phyloP scores from a whole-genome alignment of 768 basidiomycete species.

The Royoungia palumana region DNA sequence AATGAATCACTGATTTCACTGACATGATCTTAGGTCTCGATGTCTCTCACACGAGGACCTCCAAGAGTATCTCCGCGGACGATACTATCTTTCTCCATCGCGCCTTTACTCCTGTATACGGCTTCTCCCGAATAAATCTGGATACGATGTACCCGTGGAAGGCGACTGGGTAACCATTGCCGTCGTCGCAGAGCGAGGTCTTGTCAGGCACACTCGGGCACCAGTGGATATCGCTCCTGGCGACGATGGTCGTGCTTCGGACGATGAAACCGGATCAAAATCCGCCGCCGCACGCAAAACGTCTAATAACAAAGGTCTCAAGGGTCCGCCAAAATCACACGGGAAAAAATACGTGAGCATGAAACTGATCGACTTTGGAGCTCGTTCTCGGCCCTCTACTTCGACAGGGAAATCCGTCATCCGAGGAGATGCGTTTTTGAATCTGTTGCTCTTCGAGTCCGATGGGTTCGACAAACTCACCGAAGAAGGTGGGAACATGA shows the following conservation, averaged over 20 bases:
- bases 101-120: conserved; percentile 83
- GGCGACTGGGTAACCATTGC: conserved; percentile 97
- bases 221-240: conserved; percentile 51
- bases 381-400: conserved; percentile 51
- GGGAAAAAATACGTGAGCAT: conserved; percentile 86
- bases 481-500: conserved; percentile 46
- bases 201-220: conserved; percentile 67
- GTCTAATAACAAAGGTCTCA: conserved; percentile 8
- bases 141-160: conserved; percentile 86
- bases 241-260: conserved; percentile 42
- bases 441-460: conserved; percentile 84
- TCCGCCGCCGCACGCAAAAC: conserved; percentile 9
- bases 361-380: conserved; percentile 80
- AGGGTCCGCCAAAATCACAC: conserved; percentile 35
- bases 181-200: conserved; percentile 88
- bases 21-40: conserved; percentile 57
- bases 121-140: conserved; percentile 71
- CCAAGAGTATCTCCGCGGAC: conserved; percentile 73
- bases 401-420: conserved; percentile 56
- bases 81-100: conserved; percentile 88
- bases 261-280: conserved; percentile 20
- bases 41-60: conserved; percentile 69
- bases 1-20: conserved; percentile 3
- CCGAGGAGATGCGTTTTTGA: conserved; percentile 80
- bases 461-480: conserved; percentile 62